A percentile compares a stretch with the other conserved stretches of the same genome.
phyloP scores from a whole-genome alignment of 2,329 filamentous ascomycete species.

The Stylonectria norvegica region DNA sequence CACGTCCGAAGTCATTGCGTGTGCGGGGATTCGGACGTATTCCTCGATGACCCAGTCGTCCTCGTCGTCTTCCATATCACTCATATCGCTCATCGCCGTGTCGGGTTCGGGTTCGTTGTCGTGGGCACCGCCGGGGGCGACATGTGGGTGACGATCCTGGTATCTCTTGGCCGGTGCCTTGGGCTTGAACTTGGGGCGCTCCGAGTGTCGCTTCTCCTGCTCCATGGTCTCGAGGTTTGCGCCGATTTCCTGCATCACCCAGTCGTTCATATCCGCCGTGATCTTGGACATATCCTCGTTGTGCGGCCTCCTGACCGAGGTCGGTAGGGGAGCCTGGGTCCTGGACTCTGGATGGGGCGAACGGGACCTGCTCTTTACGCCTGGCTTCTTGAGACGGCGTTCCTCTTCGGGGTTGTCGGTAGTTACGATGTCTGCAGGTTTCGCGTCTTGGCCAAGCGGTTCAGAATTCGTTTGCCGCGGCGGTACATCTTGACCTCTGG shows the following conservation, averaged over 20 bases:
- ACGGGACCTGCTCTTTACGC: slow-evolving; percentile 25
- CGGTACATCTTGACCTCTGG: slow-evolving; percentile 12
- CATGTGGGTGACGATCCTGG: slow-evolving; percentile 54
- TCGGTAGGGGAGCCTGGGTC: slow-evolving; percentile 29
- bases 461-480: slow-evolving; percentile 9
- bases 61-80: slow-evolving; percentile 46
- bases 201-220: slow-evolving; percentile 35
- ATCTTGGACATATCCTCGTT: slow-evolving; percentile 48
- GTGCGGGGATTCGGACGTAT: slow-evolving; percentile 58
- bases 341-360: slow-evolving; percentile 19
- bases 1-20: slow-evolving; percentile 45
- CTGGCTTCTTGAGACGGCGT: slow-evolving; percentile 34
- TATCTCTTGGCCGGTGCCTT: slow-evolving; percentile 54
- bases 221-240: slow-evolving; percentile 49
- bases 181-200: slow-evolving; percentile 48
- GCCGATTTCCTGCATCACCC: slow-evolving; percentile 57
- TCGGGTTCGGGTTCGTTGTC: slow-evolving; percentile 21
- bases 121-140: too few species aligned
- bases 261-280: slow-evolving; percentile 54
- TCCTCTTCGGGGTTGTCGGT: slow-evolving; percentile 14
- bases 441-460: background rate
- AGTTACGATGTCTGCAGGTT: background rate
- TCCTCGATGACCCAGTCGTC: slow-evolving; percentile 63
- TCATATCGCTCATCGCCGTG: slow-evolving; percentile 38
- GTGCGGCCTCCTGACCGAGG: slow-evolving; percentile 33